phyloP scores from a whole-genome alignment of 2,329 filamentous ascomycete genomes.

The Cercospora janseana region DNA sequence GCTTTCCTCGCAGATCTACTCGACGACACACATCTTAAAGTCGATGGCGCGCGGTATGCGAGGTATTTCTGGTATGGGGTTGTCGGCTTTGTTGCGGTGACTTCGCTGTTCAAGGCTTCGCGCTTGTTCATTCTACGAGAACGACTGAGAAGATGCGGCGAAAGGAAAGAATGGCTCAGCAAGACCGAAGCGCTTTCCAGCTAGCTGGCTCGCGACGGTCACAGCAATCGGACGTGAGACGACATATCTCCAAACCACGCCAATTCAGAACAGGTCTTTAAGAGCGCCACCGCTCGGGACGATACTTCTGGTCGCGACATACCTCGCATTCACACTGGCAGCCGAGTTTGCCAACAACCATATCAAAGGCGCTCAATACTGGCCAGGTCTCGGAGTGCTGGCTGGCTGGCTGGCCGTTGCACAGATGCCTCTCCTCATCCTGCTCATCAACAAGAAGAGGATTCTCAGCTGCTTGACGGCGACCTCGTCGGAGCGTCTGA shows the following conservation, averaged over 20 bases:
- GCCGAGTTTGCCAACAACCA: constrained; percentile 31
- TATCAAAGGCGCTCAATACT: constrained; percentile 29
- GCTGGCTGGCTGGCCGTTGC: constrained; percentile 41
- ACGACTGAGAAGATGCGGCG: constrained; percentile 39
- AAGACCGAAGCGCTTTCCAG: constrained; percentile 32
- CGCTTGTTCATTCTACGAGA: constrained; percentile 33
- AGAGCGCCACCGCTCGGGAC: constrained; percentile 31
- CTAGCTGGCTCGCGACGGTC: constrained; percentile 33
- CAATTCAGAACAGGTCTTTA: constrained; percentile 24
- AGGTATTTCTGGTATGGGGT: constrained; percentile 44
- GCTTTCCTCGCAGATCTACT: constrained; percentile 40
- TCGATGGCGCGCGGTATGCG: constrained; percentile 40
- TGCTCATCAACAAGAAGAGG: constrained; percentile 44
- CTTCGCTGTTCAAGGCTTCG: constrained; percentile 36
- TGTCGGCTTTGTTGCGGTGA: constrained; percentile 37
- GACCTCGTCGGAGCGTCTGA: constrained; percentile 38
- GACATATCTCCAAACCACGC: constrained; percentile 38
- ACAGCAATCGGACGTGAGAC: constrained; percentile 39
- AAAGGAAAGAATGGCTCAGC: constrained; percentile 35
- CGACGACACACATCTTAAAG: constrained; percentile 39
- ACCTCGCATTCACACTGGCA: constrained; percentile 32
- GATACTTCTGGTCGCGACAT: constrained; percentile 25
- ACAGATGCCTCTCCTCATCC: constrained; percentile 41
- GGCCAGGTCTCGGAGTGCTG: constrained; percentile 35
- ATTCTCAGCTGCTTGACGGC: constrained; percentile 36